A percentile compares a stretch with the other conserved stretches of the same genome.
Evolutionary conservation across 1,139 yeast species (phyloP).

Genomic region (Suhomyces choctaworum): DNA sequence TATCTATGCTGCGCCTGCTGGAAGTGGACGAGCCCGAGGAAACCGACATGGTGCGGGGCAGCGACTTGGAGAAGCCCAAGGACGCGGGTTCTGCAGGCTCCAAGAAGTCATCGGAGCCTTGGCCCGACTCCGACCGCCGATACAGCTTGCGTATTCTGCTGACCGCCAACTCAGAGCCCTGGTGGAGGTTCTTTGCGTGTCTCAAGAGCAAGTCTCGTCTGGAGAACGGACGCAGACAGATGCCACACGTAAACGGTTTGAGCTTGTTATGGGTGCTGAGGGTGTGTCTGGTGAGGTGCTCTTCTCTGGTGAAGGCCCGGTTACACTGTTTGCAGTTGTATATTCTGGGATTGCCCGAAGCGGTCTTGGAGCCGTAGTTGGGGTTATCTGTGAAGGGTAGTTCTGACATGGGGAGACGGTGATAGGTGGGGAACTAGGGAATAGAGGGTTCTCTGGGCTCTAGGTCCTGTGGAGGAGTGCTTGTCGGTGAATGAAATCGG

Average conservation of each 20-base stretch:
- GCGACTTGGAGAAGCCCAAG: background rate
- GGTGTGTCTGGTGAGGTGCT: slow-evolving; percentile 48
- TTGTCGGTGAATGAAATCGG: background rate
- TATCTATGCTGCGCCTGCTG: slow-evolving; percentile 12
- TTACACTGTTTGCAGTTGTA: slow-evolving; percentile 45
- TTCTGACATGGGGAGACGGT: slow-evolving; percentile 2
- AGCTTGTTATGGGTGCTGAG: slow-evolving; percentile 48
- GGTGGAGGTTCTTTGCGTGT: slow-evolving; percentile 35
- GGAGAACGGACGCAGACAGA: slow-evolving; percentile 32
- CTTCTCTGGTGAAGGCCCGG: slow-evolving; percentile 51
- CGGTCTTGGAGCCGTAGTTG: slow-evolving; percentile 45
- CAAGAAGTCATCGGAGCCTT: slow-evolving; percentile 1
- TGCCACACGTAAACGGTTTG: slow-evolving; percentile 43
- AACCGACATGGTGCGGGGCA: slow-evolving; percentile 3
- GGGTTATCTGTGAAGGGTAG: slow-evolving; percentile 11
- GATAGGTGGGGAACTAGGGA: background rate
- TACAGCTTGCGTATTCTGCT: slow-evolving; percentile 45
- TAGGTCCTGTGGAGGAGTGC: background rate
- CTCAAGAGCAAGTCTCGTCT: slow-evolving; percentile 32
- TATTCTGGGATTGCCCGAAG: slow-evolving; percentile 47
- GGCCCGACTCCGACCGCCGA: slow-evolving; percentile 22
- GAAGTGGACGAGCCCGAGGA: slow-evolving; percentile 9
- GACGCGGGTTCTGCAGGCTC: slow-evolving; percentile 4
- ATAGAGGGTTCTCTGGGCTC: background rate
- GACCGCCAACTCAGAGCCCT: slow-evolving; percentile 42